Percentiles rank a stretch among this genome's conserved stretches.
phyloP scores from a whole-genome alignment of 1,139 yeast species.

The Candida sojae region DNA sequence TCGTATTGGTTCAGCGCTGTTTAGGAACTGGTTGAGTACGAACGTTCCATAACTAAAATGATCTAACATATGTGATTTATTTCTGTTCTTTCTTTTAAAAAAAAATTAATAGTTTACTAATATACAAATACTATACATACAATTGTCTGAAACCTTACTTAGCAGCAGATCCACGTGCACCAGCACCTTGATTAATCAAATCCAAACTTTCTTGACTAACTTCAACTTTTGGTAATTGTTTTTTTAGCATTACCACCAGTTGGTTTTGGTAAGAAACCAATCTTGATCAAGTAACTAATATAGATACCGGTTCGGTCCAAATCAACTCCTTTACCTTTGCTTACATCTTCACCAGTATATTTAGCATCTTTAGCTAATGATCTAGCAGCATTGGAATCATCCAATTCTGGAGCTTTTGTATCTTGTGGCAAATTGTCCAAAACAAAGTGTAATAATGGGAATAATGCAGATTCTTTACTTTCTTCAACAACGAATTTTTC shows the following conservation, averaged over 20 bases:
- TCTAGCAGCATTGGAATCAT: conserved; percentile 73
- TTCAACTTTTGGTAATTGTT: conserved; percentile 57
- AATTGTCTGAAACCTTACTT: conserved; percentile 17
- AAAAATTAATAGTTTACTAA: not conserved
- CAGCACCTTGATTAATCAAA: conserved; percentile 77
- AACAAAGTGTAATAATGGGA: conserved; percentile 91
- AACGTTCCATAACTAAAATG: too few species aligned
- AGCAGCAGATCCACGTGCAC: conserved; percentile 76
- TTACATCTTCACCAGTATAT: conserved; percentile 66
- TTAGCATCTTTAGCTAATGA: conserved; percentile 61
- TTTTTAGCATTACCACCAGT: conserved; percentile 33
- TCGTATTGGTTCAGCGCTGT: too few species aligned
- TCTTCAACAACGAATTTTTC: conserved; percentile 76
- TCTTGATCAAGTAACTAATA: conserved; percentile 73
- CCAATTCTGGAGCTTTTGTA: conserved; percentile 94
- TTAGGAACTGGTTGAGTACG: too few species aligned
- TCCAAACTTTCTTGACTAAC: conserved; percentile 61
- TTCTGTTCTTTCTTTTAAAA: not conserved
- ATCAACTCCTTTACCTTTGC: conserved; percentile 75
- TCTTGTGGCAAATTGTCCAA: conserved; percentile 87
- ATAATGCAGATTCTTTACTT: conserved; percentile 79
- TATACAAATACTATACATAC: not conserved
- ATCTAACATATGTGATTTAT: not conserved
- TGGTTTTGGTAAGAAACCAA: conserved; percentile 77
- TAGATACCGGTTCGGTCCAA: conserved; percentile 68